Evolutionary conservation across 768 basidiomycete genomes (phyloP).

Genomic region (Sporobolomyces pararoseus): DNA sequence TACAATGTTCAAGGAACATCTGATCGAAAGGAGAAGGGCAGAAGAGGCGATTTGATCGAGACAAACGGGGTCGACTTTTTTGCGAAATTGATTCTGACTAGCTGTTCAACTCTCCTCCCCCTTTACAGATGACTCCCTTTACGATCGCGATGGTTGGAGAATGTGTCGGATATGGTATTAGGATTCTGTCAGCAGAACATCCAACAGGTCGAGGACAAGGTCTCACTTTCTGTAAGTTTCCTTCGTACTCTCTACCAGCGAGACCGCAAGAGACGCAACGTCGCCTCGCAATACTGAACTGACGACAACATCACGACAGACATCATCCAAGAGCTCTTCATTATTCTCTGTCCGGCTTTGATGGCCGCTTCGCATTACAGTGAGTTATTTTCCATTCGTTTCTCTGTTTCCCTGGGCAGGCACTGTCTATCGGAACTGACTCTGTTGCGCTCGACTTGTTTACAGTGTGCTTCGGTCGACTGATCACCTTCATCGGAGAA

Average conservation of each 20-base stretch:
- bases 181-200: constrained; percentile 29
- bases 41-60: too few relatives aligned
- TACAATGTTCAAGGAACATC: too few relatives aligned
- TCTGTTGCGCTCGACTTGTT: too few relatives aligned
- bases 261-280: too few relatives aligned
- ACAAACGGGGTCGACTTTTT: too few relatives aligned
- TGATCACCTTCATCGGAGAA: constrained; percentile 35
- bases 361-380: constrained; percentile 32
- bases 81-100: background rate
- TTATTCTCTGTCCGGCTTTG: constrained; percentile 33
- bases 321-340: constrained; percentile 30
- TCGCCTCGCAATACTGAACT: too few relatives aligned
- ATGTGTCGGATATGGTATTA: constrained; percentile 25
- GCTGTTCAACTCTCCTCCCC: background rate
- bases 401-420: too few relatives aligned
- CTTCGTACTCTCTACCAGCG: constrained; percentile 5
- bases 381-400: background rate
- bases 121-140: constrained; percentile 36
- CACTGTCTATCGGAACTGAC: too few relatives aligned
- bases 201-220: constrained; percentile 15
- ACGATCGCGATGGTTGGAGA: constrained; percentile 29
- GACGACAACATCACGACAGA: too few relatives aligned
- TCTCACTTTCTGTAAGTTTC: constrained; percentile 23
- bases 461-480: constrained; percentile 30
- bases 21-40: too few relatives aligned